Conservation (phyloP, 1,284 basidiomycete genomes). For the Ganoderma sp. region DNA sequence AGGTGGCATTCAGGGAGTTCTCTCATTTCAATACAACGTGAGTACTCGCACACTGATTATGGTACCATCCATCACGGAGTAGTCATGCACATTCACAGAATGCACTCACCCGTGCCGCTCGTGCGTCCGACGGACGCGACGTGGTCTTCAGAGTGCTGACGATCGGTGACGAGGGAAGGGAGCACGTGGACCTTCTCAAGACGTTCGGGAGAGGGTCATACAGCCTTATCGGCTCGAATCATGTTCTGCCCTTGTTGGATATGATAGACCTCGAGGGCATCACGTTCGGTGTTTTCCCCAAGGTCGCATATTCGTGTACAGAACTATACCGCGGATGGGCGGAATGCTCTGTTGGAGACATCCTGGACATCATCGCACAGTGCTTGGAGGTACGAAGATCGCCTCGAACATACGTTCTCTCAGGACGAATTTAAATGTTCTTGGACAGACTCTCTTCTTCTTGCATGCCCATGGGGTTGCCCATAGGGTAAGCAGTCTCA, state of each 20-base stretch:
- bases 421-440: not conserved
- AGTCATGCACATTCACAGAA: slow-evolving; percentile 1
- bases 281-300: slow-evolving; percentile 41
- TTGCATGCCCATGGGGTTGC: slow-evolving; percentile 11
- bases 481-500: slow-evolving; percentile 9
- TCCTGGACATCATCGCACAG: slow-evolving; percentile 42
- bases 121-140: not conserved
- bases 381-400: slow-evolving; percentile 34
- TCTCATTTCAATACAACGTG: too few relatives aligned
- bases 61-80: not conserved
- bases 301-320: slow-evolving; percentile 26
- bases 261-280: slow-evolving; percentile 39
- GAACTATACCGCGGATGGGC: slow-evolving; percentile 31
- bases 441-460: slow-evolving; percentile 9
- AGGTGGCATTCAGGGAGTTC: too few relatives aligned
- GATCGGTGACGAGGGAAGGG: slow-evolving; percentile 7
- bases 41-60: too few relatives aligned
- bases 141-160: slow-evolving; percentile 12
- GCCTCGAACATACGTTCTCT: not conserved
- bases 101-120: slow-evolving; percentile 2
- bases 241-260: slow-evolving; percentile 31
- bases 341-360: slow-evolving; percentile 40
- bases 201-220: not conserved
- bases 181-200: slow-evolving; percentile 14
- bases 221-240: slow-evolving; percentile 16